phyloP scores from a whole-genome alignment of 495 filamentous ascomycete genomes.

The Penicillium daleae region DNA sequence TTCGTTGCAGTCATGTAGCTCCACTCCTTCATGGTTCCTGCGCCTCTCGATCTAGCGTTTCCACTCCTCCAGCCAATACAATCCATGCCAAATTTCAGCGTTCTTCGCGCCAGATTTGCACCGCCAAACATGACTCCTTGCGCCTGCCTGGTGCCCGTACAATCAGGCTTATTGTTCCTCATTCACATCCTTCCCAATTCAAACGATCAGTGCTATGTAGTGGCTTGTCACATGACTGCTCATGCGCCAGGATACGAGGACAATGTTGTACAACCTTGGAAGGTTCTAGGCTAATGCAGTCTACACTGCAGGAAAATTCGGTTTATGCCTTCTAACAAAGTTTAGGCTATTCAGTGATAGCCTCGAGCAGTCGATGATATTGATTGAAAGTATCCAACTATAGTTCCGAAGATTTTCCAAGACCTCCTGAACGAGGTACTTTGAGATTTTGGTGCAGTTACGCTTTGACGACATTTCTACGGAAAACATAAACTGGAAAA shows the following conservation, averaged over 20 bases:
- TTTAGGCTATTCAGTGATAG: background rate
- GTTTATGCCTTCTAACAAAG: background rate
- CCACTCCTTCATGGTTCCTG: too few relatives aligned
- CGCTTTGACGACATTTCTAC: background rate
- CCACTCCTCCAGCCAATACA: too few relatives aligned
- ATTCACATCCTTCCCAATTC: background rate
- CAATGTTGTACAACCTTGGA: background rate
- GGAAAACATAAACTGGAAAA: background rate
- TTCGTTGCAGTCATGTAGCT: too few relatives aligned
- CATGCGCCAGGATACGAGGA: background rate
- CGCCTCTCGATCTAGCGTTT: too few relatives aligned
- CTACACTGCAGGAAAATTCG: background rate
- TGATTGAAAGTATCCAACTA: background rate
- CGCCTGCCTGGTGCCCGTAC: background rate
- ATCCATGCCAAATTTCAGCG: background rate
- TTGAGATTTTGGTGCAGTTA: background rate
- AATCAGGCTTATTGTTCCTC: background rate
- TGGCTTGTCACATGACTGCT: background rate
- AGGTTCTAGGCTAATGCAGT: constrained; percentile 2
- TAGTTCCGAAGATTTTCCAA: background rate
- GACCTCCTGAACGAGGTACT: background rate
- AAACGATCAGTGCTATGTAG: background rate
- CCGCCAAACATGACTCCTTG: background rate
- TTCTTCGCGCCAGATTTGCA: background rate
- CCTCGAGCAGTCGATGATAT: background rate